Base-by-base conservation (phyloP, 768 basidiomycete species). In the Russula brevipes region DNA sequence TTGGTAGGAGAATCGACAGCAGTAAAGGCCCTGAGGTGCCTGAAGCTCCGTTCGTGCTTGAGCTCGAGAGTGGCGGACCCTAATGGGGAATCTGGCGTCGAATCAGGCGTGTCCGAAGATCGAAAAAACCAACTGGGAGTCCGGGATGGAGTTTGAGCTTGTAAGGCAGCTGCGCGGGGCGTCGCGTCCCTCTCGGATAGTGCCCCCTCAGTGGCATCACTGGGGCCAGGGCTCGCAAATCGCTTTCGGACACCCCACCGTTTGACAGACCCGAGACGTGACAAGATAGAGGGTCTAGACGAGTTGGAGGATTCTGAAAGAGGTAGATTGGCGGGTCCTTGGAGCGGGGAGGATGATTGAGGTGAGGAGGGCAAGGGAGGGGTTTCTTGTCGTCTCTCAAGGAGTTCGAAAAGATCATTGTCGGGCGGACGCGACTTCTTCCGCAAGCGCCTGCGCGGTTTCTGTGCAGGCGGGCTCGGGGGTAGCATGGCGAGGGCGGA, bases 371-470 rank as follows among this genome's bases (percentile, higher is more conserved):
- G 73, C 9, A 72, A 71, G 62, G 72, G 69, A 45, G 69, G 67
- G 0, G 69, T 69, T 64, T 72, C 72, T 56, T 73, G 66, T 58
- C 70, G 72, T n/a, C 71, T 70, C 59, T 76, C 78, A 33, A 77
- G 73, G 39, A 82, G 72, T 65, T 85, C 86, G 62, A 84, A 82
- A 0, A 82, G 78, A 39, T 80, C 78, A 42, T 73, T 75, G 12
- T 78, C 80, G 5, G 89, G 88, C 8, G 88, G 88, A 11, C 89
- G 80, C n/a, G 86, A 88, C 74, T 91, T 91, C 77, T 91, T 91
- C 54, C 88, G 76, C 51, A 91, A 73, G 44, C 90, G 76, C 17
- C 89, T 73, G 38, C 89, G 74, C 55, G 80, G 79, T 36, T 80
- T 78, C 45, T 87, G 85, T 3, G 83, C 77, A 2, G 86, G 85